Conservation (phyloP, 495 filamentous ascomycete species). For the Aspergillus ostianus region DNA sequence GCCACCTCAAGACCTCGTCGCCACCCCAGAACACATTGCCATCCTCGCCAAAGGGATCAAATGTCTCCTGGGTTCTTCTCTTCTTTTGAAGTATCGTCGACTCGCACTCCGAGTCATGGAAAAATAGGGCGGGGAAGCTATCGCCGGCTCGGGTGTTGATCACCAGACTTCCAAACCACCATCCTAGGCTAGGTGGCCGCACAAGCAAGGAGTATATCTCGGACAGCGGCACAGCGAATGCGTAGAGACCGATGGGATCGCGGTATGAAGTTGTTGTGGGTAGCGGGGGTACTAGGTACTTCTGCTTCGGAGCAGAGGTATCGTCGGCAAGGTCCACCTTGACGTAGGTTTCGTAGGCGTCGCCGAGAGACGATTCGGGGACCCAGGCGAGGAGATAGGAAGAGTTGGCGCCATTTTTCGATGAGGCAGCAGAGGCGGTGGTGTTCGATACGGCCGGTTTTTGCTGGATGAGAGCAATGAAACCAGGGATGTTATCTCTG, state of each 20-base stretch:
- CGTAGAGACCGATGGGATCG: constrained; percentile 76
- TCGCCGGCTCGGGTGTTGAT: constrained; percentile 89
- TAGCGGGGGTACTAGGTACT: constrained; percentile 87
- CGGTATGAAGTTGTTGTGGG: constrained; percentile 70
- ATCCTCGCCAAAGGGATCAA: constrained; percentile 84
- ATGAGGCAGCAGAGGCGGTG: constrained; percentile 49
- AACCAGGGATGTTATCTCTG: constrained; percentile 96
- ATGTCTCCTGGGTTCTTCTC: constrained; percentile 73
- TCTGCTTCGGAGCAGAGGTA: constrained; percentile 76
- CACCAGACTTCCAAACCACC: constrained; percentile 96
- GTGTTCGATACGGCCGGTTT: constrained; percentile 48
- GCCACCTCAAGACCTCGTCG: constrained; percentile 90
- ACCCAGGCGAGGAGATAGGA: constrained; percentile 89
- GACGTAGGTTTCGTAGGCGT: constrained; percentile 83
- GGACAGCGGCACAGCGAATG: constrained; percentile 87
- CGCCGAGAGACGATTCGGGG: constrained; percentile 84
- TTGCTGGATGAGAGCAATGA: constrained; percentile 91
- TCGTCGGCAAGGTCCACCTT: constrained; percentile 88
- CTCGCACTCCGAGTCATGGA: constrained; percentile 95
- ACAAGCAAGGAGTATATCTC: constrained; percentile 89
- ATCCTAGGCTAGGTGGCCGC: constrained; percentile 87
- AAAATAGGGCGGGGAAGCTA: constrained; percentile 92
- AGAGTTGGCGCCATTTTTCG: constrained; percentile 48
- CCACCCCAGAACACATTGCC: constrained; percentile 96
- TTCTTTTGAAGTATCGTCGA: constrained; percentile 93